Percentiles rank a stretch among this genome's conserved stretches.
These are phyloP conservation scores for Pleodorina starrii DNA, from an alignment of 139 green algal genomes.

Conservation along the genomic window DNA sequence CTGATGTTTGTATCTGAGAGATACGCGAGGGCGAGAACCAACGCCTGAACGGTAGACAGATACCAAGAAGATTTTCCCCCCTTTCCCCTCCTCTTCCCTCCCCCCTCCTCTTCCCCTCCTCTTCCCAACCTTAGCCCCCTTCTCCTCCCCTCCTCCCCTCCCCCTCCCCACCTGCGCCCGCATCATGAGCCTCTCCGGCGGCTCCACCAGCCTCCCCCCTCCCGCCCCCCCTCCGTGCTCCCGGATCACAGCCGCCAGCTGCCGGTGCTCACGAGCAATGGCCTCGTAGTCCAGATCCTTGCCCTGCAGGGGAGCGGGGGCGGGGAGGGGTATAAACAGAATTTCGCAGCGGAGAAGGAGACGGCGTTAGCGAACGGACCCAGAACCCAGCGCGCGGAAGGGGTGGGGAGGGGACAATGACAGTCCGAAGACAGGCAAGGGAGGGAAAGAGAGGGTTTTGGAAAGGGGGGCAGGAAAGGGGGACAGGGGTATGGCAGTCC, in stretches of 20 bases:
- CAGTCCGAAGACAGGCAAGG: too few relatives aligned
- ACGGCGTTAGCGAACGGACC: too few relatives aligned
- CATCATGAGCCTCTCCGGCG: slow-evolving; percentile 62
- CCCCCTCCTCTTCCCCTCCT: too few relatives aligned
- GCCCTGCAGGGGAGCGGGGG: slow-evolving; percentile 23
- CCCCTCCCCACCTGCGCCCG: slow-evolving; percentile 63
- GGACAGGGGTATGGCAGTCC: too few relatives aligned
- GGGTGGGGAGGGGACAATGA: too few relatives aligned
- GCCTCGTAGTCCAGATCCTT: slow-evolving; percentile 80
- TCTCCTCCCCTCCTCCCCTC: background rate
- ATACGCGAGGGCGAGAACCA: too few relatives aligned
- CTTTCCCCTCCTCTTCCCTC: background rate
- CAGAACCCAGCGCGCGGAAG: too few relatives aligned
- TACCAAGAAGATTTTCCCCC: background rate
- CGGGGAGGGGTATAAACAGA: too few relatives aligned
- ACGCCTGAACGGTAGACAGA: background rate
- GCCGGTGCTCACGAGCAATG: slow-evolving; percentile 75
- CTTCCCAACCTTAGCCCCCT: slow-evolving; percentile 67
- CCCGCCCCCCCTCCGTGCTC: slow-evolving; percentile 55
- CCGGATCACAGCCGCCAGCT: slow-evolving; percentile 70
- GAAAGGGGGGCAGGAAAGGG: too few relatives aligned
- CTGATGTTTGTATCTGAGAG: too few relatives aligned
- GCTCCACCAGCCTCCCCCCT: slow-evolving; percentile 18
- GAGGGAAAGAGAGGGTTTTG: too few relatives aligned
- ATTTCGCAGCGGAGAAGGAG: too few relatives aligned